These are phyloP conservation scores for Iberis pinnata DNA, from an alignment of 345 rosid genomes.

Conservation along the genomic window DNA sequence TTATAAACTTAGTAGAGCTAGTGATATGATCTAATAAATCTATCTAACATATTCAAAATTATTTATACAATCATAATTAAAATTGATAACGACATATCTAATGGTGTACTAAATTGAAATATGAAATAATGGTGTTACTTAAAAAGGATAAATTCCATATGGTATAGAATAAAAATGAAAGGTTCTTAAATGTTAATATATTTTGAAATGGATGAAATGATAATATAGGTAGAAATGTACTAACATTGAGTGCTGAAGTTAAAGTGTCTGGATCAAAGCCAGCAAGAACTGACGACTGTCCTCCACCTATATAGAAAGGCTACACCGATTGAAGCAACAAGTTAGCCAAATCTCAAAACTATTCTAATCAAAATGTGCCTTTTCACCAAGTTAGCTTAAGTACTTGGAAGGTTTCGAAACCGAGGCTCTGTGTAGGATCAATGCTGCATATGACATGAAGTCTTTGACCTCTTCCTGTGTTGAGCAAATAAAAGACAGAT, in stretches of 20 bases:
- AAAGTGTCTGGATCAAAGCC: slow-evolving; percentile 61
- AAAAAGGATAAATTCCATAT: no score
- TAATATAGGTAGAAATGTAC: slow-evolving; percentile 12
- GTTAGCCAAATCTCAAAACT: slow-evolving; percentile 4
- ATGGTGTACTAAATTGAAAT: no score
- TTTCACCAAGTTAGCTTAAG: not conserved
- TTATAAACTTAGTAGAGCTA: no score
- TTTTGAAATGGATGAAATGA: no score
- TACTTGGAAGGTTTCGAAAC: slow-evolving; percentile 61
- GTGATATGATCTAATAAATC: no score
- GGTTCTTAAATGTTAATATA: no score
- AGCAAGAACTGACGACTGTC: slow-evolving; percentile 54
- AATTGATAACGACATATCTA: no score
- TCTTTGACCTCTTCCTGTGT: slow-evolving; percentile 49
- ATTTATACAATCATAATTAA: no score
- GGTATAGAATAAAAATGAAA: no score
- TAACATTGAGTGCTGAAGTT: slow-evolving; percentile 67
- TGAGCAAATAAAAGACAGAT: slow-evolving; percentile 68
- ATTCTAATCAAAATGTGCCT: no score
- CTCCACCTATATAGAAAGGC: slow-evolving; percentile 90
- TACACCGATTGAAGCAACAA: slow-evolving; percentile 20
- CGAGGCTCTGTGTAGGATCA: slow-evolving; percentile 64
- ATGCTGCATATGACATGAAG: slow-evolving; percentile 67
- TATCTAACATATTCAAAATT: no score
- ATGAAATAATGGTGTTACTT: no score